Evolutionary conservation across 2,329 filamentous ascomycete species (phyloP).

Genomic region (Colletotrichum orchidophilum): DNA sequence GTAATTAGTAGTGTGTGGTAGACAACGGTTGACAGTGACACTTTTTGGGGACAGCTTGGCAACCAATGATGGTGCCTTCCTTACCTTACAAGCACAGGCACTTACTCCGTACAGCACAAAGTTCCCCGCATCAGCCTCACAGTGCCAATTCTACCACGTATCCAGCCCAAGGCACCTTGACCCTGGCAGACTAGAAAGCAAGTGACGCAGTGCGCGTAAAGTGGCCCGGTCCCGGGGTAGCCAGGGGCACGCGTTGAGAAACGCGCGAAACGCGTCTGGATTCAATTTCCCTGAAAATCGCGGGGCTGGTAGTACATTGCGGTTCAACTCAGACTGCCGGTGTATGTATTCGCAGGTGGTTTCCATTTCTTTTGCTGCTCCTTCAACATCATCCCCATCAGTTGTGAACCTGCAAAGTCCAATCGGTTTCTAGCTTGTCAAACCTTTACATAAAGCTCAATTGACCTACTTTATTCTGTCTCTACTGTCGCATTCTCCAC

Average conservation of each 20-base stretch:
- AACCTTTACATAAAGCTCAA: neutral
- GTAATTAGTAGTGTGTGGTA: neutral
- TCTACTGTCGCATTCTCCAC: neutral
- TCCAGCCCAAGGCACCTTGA: too few species aligned
- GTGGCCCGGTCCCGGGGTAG: neutral
- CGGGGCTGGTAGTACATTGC: neutral
- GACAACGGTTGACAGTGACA: neutral
- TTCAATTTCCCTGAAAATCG: neutral
- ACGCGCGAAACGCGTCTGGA: constrained; percentile 1
- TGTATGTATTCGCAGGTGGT: neutral
- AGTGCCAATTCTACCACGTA: rapidly evolving
- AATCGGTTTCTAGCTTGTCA: neutral
- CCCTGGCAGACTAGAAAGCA: too few species aligned
- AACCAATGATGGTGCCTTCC: neutral
- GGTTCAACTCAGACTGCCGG: neutral
- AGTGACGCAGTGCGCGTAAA: neutral
- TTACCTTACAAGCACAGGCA: neutral
- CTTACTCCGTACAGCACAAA: neutral
- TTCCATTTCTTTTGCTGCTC: neutral
- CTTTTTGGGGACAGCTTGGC: neutral
- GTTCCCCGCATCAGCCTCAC: neutral
- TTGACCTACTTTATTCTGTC: neutral
- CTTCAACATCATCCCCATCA: neutral
- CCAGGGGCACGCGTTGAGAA: neutral
- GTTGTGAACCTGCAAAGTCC: neutral